These are phyloP conservation scores for Epichloe gansuensis DNA, from an alignment of 2,329 filamentous ascomycete genomes.

Conservation along the genomic window DNA sequence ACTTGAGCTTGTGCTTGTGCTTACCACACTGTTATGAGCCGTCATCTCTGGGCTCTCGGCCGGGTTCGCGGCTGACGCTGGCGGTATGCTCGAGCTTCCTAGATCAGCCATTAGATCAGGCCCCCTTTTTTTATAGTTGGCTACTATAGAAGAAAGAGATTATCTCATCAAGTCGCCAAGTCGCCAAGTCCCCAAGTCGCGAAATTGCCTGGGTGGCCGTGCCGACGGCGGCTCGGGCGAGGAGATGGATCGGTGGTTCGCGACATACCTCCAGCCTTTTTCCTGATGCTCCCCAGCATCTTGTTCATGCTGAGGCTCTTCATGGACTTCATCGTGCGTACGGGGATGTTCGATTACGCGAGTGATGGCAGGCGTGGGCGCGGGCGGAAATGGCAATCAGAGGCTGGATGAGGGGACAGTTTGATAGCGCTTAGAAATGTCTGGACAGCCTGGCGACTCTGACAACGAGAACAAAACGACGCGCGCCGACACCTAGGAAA, in stretches of 20 bases:
- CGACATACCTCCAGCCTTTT: slow-evolving; percentile 25
- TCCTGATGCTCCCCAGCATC: slow-evolving; percentile 43
- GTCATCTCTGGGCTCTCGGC: slow-evolving; percentile 55
- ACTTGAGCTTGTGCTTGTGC: slow-evolving; percentile 14
- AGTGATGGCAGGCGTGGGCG: not conserved
- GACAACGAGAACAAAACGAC: not conserved
- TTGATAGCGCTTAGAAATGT: not conserved
- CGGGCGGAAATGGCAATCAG: not conserved
- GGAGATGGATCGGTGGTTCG: not conserved
- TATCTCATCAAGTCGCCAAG: not conserved
- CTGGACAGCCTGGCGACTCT: not conserved
- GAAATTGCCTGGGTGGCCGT: not conserved
- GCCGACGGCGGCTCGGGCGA: not conserved
- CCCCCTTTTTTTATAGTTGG: not conserved
- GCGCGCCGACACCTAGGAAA: not conserved
- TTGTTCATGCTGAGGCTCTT: slow-evolving; percentile 44
- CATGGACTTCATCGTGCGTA: slow-evolving; percentile 28
- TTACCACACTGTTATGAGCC: slow-evolving; percentile 54
- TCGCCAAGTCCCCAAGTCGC: not conserved
- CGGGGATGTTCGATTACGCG: not conserved
- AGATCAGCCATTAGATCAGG: not conserved
- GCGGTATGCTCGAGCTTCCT: slow-evolving; percentile 5
- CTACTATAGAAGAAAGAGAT: no score
- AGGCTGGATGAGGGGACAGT: no score
- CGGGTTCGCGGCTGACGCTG: slow-evolving; percentile 14